These are phyloP conservation scores for Lactarius evosmus DNA, from an alignment of 768 basidiomycete genomes.

Conservation along the genomic window DNA sequence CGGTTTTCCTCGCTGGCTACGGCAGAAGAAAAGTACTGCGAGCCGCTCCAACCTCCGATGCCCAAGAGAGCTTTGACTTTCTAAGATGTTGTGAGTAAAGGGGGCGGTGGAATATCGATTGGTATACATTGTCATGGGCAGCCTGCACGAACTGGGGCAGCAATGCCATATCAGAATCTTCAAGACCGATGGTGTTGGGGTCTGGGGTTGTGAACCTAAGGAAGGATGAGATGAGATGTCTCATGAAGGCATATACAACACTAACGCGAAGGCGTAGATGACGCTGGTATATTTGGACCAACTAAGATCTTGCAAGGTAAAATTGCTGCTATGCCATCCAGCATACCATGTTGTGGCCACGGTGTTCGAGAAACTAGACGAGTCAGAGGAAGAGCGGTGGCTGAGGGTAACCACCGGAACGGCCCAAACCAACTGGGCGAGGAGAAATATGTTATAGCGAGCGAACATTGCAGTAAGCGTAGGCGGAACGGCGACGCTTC, in stretches of 20 bases:
- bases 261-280: conserved; percentile 63
- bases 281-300: conserved; percentile 57
- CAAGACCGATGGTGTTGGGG: conserved; percentile 30
- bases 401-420: not conserved
- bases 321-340: conserved; percentile 44
- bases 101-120: not conserved
- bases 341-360: conserved; percentile 56
- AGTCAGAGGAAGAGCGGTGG: no score
- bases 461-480: not conserved
- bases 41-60: conserved; percentile 25
- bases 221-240: not conserved
- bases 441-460: not conserved
- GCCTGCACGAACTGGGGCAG: conserved; percentile 29
- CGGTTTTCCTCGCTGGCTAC: conserved; percentile 18
- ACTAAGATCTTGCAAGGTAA: conserved; percentile 44
- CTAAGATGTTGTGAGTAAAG: conserved; percentile 2
- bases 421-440: not conserved
- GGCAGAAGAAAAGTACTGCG: conserved; percentile 20
- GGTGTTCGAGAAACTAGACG: no score
- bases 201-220: conserved; percentile 21
- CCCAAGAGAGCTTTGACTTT: conserved; percentile 21
- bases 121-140: conserved; percentile 28
- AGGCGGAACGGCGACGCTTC: not conserved
- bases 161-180: conserved; percentile 30
- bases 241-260: conserved; percentile 21